A percentile compares a stretch with the other conserved stretches of the same genome.
Evolutionary conservation across 2,329 filamentous ascomycete genomes (phyloP).

Genomic region (Chaetomium strumarium): DNA sequence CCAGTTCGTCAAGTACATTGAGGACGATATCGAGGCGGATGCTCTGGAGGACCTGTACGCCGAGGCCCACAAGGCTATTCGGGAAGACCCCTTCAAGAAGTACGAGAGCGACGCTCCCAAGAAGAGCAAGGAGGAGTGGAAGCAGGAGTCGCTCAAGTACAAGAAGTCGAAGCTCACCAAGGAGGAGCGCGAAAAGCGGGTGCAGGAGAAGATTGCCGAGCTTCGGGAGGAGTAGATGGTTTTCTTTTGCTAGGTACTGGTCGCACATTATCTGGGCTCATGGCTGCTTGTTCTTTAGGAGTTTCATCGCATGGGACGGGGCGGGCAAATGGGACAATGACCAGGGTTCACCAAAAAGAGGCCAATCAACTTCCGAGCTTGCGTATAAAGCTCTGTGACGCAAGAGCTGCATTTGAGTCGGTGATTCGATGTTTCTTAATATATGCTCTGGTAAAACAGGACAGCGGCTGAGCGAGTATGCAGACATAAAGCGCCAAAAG

Average conservation of each 20-base stretch:
- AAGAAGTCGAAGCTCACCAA: slow-evolving; percentile 68
- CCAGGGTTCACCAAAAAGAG: slow-evolving; percentile 24
- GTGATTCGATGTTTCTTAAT: too few relatives aligned
- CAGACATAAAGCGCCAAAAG: too few relatives aligned
- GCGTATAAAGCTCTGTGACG: slow-evolving; percentile 3
- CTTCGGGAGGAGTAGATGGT: slow-evolving; percentile 50
- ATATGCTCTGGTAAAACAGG: too few relatives aligned
- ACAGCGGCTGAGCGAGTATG: too few relatives aligned
- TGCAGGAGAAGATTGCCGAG: slow-evolving; percentile 88
- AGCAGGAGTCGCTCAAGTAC: slow-evolving; percentile 92
- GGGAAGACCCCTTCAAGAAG: slow-evolving; percentile 98
- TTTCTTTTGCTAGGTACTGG: slow-evolving; percentile 18
- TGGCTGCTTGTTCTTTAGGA: slow-evolving; percentile 25
- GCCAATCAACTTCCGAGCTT: slow-evolving; percentile 23
- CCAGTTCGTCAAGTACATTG: slow-evolving; percentile 97
- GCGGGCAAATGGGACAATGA: slow-evolving; percentile 21
- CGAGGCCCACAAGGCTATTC: slow-evolving; percentile 93
- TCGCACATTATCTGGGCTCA: slow-evolving; percentile 20
- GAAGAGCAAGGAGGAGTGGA: slow-evolving; percentile 98
- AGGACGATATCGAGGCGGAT: slow-evolving; percentile 93
- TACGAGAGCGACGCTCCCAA: slow-evolving; percentile 65
- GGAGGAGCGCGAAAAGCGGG: slow-evolving; percentile 74
- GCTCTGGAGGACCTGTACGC: slow-evolving; percentile 94
- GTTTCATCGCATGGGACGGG: slow-evolving; percentile 18
- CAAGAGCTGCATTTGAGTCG: not conserved